Conservation (phyloP, 2,329 filamentous ascomycete genomes). For the Venturia carpophila region DNA sequence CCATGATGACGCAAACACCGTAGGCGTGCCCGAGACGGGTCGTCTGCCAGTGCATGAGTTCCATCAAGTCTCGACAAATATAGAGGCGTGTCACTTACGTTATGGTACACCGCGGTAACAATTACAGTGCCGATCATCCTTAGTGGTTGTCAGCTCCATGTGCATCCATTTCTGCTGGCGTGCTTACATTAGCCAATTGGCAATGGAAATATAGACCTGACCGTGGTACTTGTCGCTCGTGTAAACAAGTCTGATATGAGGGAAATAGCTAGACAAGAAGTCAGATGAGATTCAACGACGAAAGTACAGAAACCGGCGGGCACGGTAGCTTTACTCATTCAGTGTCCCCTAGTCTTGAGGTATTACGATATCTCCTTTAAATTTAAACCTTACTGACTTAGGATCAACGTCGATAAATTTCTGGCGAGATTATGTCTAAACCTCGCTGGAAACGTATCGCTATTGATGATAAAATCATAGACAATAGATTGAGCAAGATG, state of each 20-base stretch:
- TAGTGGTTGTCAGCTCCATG: conserved; percentile 34
- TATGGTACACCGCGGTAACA: conserved; percentile 65
- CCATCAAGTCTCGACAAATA: conserved; percentile 18
- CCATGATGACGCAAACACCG: conserved; percentile 71
- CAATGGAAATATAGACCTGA: conserved; percentile 67
- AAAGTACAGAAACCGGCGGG: too few relatives aligned
- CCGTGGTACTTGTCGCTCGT: conserved; percentile 63
- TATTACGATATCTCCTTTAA: too few relatives aligned
- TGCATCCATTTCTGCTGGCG: too few relatives aligned
- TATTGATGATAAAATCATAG: too few relatives aligned
- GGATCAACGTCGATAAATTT: too few relatives aligned
- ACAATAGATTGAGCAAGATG: too few relatives aligned
- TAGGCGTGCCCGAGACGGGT: conserved; percentile 59
- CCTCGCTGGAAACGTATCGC: too few relatives aligned
- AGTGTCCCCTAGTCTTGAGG: too few relatives aligned
- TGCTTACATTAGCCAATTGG: conserved; percentile 48
- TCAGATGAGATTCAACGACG: too few relatives aligned
- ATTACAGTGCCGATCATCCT: conserved; percentile 69
- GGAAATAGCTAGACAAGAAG: conserved; percentile 52
- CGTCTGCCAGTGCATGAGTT: neutral
- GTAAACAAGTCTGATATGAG: conserved; percentile 59
- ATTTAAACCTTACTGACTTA: too few relatives aligned
- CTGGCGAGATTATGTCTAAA: too few relatives aligned
- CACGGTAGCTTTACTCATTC: too few relatives aligned
- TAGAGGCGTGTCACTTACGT: conserved; percentile 46